Base-by-base conservation (phyloP, 164 flowering plant genomes). In the Dillenia turbinata region DNA sequence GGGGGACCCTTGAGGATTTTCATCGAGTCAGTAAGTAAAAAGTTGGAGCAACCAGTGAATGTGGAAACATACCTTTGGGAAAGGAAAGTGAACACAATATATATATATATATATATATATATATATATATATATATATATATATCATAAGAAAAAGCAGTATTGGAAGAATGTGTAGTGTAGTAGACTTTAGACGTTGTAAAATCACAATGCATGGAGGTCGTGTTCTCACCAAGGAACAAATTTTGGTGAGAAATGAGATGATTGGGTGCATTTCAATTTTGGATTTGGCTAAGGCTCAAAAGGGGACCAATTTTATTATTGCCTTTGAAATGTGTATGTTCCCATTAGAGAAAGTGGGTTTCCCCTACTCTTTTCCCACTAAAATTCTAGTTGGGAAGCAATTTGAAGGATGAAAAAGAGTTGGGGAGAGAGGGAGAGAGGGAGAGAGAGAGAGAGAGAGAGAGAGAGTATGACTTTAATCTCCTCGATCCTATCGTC, bases 401-500 rank as follows among this genome's bases (percentile, higher is more conserved):
- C 40, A 33, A 43, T 15, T 44, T 22, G 66, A 63, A 63, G 47
- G 58, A 57, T 5, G 5, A 53, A 40, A 40, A 51, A 22, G 52
- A 40, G 44, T 12, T 40, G 5, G 46, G 13, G 14, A 22, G 16
- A 48, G 12, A 61, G 54, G 61, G 56, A 61, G 44, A 65, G 45
- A 52, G 61, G 44, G 17, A 48, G 15, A 57, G 58, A 44, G 43
- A 26, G 33, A 5, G 40, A 26, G 33, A n/a, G n/a, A n/a, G n/a
- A n/a, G n/a, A n/a, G 43, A 26, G 33, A 5, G 40, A 33, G 40
- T 4, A 22, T 43, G 59, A 13, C 19, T 52, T 69, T 60, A 43
- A 63, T 69, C 57, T 60, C 68, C 7, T 16, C 54, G 13, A 47
- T 5, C 53, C 10, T 19, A 7, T 62, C 69, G 76, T 76, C 82